Conservation (phyloP, 352 stramenopile genomes). For the Albugo candida region DNA sequence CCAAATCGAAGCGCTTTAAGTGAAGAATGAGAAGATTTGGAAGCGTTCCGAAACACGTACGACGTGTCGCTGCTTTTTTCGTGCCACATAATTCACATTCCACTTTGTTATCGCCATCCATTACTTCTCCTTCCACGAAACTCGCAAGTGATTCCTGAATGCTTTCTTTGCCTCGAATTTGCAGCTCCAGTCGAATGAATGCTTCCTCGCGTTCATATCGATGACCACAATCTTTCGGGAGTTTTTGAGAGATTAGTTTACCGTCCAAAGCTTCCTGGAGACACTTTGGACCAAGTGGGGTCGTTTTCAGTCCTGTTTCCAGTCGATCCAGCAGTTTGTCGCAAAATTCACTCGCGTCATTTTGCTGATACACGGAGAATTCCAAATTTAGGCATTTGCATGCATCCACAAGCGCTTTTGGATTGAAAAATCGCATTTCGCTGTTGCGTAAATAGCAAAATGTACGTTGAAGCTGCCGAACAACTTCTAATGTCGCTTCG, state of each 20-base stretch:
- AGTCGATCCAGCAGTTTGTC: slow-evolving; percentile 97
- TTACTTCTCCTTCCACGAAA: slow-evolving; percentile 98
- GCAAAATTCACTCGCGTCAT: slow-evolving; percentile 98
- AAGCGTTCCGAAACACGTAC: slow-evolving; percentile 88
- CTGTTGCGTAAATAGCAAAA: slow-evolving; percentile 78
- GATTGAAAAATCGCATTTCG: slow-evolving; percentile 71
- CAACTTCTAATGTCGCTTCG: slow-evolving; percentile 72
- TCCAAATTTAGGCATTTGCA: slow-evolving; percentile 81
- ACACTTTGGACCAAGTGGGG: slow-evolving; percentile 57
- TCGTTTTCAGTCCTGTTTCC: slow-evolving; percentile 88
- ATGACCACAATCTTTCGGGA: slow-evolving; percentile 78
- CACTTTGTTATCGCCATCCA: slow-evolving; percentile 98
- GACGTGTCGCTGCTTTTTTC: slow-evolving; percentile 92
- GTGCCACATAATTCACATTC: slow-evolving; percentile 94
- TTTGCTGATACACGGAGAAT: slow-evolving; percentile 97
- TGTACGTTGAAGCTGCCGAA: slow-evolving; percentile 77
- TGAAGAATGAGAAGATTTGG: slow-evolving; percentile 96
- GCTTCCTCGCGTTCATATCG: slow-evolving; percentile 92
- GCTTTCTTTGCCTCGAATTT: slow-evolving; percentile 95
- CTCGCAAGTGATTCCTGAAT: slow-evolving; percentile 93
- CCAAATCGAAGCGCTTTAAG: slow-evolving; percentile 98
- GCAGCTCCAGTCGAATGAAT: slow-evolving; percentile 94
- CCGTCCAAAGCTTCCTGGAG: slow-evolving; percentile 54
- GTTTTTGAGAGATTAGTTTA: slow-evolving; percentile 77
- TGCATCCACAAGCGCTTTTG: slow-evolving; percentile 76